These are phyloP conservation scores for Diplodia intermedia DNA, from an alignment of 2,329 filamentous ascomycete genomes.

Conservation along the genomic window DNA sequence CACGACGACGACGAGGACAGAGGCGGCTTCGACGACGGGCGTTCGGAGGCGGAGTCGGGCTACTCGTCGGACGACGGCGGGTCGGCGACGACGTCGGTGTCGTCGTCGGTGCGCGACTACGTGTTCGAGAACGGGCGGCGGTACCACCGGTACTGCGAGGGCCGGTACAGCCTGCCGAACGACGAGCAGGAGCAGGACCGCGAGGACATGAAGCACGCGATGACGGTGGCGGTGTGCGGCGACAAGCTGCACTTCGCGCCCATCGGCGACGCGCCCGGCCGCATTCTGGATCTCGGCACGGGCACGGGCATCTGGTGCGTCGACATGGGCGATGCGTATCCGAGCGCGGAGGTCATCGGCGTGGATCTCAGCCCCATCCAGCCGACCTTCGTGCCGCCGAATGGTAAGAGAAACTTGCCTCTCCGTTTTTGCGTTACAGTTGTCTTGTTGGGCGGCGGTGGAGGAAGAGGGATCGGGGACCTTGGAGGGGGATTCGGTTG, in stretches of 20 bases:
- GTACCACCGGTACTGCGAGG: conserved; percentile 48
- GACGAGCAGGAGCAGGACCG: conserved; percentile 50
- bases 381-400: conserved; percentile 42
- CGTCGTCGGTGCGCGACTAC: conserved; percentile 48
- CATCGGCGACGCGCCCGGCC: conserved; percentile 33
- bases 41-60: conserved; percentile 30
- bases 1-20: conserved; percentile 8
- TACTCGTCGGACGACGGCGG: conserved; percentile 27
- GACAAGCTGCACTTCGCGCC: conserved; percentile 48
- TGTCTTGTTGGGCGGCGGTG: not conserved
- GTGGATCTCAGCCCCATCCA: conserved; percentile 50
- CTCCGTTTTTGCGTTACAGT: not conserved
- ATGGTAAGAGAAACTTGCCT: conserved; percentile 24
- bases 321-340: conserved; percentile 48
- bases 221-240: conserved; percentile 46
- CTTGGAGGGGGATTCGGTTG: not conserved
- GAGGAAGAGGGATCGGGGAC: too few relatives aligned
- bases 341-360: conserved; percentile 44
- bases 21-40: conserved; percentile 4
- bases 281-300: conserved; percentile 31
- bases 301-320: conserved; percentile 50
- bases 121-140: conserved; percentile 49
- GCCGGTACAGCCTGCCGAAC: conserved; percentile 45
- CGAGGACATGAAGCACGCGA: conserved; percentile 49
- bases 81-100: conserved; percentile 43